Percentiles rank a stretch among this genome's conserved stretches.
Evolutionary conservation across 1,284 basidiomycete genomes (phyloP).

Genomic region (Porogramme epimiltina): DNA sequence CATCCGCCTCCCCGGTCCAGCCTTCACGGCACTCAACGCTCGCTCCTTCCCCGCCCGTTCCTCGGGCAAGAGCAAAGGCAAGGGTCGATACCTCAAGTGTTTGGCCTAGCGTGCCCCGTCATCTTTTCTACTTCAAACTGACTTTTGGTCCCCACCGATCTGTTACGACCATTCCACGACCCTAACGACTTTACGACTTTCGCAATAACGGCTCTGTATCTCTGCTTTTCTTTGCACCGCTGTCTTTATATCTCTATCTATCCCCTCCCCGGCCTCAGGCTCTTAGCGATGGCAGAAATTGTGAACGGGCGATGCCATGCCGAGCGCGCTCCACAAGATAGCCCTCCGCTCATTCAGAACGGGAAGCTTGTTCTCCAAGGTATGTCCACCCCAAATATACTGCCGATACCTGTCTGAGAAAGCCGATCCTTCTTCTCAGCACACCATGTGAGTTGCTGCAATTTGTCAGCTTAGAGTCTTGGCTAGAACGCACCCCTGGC

Average conservation of each 20-base stretch:
- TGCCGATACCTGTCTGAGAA: conserved; percentile 6
- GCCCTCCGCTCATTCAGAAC: conserved; percentile 61
- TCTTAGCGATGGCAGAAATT: conserved; percentile 27
- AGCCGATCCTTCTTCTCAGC: conserved; percentile 32
- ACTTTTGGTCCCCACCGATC: no score
- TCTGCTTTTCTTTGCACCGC: background rate
- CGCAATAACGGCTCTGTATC: background rate
- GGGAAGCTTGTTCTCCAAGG: conserved; percentile 66
- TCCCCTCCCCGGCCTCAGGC: background rate
- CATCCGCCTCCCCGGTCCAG: no score
- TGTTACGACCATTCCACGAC: background rate
- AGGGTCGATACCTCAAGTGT: no score
- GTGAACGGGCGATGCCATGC: conserved; percentile 39
- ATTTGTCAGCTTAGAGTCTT: background rate
- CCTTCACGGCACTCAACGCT: no score
- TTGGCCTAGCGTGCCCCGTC: no score
- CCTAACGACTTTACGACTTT: background rate
- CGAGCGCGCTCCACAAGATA: conserved; percentile 40
- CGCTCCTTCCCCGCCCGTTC: no score
- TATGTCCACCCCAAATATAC: conserved; percentile 31
- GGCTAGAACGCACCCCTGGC: no score
- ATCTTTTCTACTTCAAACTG: no score
- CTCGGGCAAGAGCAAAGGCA: no score
- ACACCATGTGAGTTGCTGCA: conserved; percentile 44
- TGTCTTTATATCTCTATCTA: background rate